Evolutionary conservation across 768 basidiomycete genomes (phyloP).

Genomic region (Pisolithus orientalis): DNA sequence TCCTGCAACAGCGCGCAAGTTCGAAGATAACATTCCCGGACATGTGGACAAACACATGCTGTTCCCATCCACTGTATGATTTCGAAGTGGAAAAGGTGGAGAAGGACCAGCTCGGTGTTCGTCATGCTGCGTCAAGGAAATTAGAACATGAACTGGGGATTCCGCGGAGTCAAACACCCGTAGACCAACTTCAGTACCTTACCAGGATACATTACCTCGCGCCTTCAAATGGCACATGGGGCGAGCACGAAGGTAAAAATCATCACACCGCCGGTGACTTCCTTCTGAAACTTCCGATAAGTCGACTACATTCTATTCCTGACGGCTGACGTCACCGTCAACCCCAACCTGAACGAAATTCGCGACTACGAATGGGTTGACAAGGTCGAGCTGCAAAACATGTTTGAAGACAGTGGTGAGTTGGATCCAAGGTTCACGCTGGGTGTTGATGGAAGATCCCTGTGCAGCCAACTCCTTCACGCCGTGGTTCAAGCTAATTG

Average conservation of each 20-base stretch:
- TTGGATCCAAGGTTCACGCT: conserved; percentile 2
- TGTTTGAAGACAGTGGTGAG: conserved; percentile 81
- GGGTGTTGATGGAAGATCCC: neutral
- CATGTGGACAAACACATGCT: conserved; percentile 99
- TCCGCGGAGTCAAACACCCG: conserved; percentile 64
- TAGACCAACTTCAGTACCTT: conserved; percentile 88
- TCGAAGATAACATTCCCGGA: conserved; percentile 99
- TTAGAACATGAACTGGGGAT: conserved; percentile 97
- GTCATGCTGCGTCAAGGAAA: conserved; percentile 89
- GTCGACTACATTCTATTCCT: conserved; percentile 98
- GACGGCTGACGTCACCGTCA: conserved; percentile 80
- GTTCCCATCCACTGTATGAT: conserved; percentile 93
- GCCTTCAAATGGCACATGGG: conserved; percentile 89
- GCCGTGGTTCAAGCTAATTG: conserved; percentile 99
- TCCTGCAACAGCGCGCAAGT: conserved; percentile 92
- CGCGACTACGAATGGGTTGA: conserved; percentile 86
- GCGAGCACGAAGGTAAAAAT: conserved; percentile 88
- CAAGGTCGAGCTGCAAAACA: conserved; percentile 80
- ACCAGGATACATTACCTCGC: conserved; percentile 97
- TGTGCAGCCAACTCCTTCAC: conserved; percentile 79
- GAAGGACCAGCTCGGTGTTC: conserved; percentile 73
- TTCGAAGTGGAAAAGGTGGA: conserved; percentile 80
- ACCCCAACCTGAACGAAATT: conserved; percentile 86
- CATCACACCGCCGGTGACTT: neutral
- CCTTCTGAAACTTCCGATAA: conserved; percentile 27